Conservation (phyloP, 352 stramenopile genomes). For the Phytophthora sp. region DNA sequence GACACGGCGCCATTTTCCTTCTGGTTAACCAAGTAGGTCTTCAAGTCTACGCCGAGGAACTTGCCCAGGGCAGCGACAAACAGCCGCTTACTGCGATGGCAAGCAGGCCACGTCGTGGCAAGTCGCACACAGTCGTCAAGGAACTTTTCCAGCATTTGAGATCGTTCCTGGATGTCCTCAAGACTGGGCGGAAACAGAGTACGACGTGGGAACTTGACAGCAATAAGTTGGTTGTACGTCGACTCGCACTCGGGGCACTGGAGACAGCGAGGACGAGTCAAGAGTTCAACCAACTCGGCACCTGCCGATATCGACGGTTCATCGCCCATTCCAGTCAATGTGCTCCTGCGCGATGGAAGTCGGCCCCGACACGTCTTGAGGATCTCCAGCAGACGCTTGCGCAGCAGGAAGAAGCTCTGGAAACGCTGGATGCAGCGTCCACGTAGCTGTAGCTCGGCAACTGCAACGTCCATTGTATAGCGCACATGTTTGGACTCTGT, state of each 20-base stretch:
- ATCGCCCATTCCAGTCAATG: constrained; percentile 12
- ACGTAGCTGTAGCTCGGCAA: constrained; percentile 51
- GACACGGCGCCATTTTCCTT: constrained; percentile 24
- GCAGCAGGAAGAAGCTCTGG: constrained; percentile 59
- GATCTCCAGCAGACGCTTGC: constrained; percentile 52
- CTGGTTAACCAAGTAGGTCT: constrained; percentile 18
- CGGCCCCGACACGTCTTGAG: constrained; percentile 52
- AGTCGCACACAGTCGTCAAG: constrained; percentile 47
- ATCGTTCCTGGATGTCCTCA: constrained; percentile 55
- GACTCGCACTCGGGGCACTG: constrained; percentile 49
- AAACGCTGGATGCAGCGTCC: constrained; percentile 64
- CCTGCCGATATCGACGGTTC: constrained; percentile 26
- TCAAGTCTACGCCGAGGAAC: constrained; percentile 65
- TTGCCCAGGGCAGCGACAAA: constrained; percentile 49
- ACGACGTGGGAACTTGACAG: constrained; percentile 58
- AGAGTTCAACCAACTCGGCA: constrained; percentile 33
- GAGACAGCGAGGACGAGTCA: constrained; percentile 28
- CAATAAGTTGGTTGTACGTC: constrained; percentile 45
- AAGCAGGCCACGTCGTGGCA: constrained; percentile 53
- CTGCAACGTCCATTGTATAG: constrained; percentile 68
- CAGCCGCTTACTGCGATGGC: constrained; percentile 52
- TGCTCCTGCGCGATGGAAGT: constrained; percentile 21
- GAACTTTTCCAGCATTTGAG: constrained; percentile 59
- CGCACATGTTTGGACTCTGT: constrained; percentile 59
- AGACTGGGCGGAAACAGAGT: constrained; percentile 51